A percentile compares a stretch with the other conserved stretches of the same genome.
These are phyloP conservation scores for Bipolaris cookei DNA, from an alignment of 2,329 filamentous ascomycete species.

Conservation along the genomic window DNA sequence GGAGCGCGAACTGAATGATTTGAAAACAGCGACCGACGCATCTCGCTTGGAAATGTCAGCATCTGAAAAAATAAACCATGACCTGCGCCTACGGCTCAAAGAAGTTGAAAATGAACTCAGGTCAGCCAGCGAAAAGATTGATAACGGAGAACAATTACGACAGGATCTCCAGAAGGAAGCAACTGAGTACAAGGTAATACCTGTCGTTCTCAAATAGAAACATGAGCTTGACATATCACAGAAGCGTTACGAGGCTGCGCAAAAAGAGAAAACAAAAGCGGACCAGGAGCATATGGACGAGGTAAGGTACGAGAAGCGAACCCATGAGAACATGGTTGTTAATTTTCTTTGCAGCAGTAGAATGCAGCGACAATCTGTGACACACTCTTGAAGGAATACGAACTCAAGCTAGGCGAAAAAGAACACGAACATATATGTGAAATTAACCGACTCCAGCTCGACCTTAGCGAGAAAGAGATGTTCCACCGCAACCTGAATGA, in stretches of 20 bases:
- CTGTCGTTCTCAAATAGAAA: not conserved
- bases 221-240: slow-evolving; percentile 1
- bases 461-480: slow-evolving; percentile 23
- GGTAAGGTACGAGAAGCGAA: slow-evolving; percentile 11
- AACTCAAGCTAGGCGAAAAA: slow-evolving; percentile 16
- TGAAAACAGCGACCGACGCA: slow-evolving; percentile 9
- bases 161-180: slow-evolving; percentile 13
- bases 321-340: not conserved
- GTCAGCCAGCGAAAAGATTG: slow-evolving; percentile 2
- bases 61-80: slow-evolving; percentile 14
- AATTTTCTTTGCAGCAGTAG: slow-evolving; percentile 1
- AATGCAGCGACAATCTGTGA: slow-evolving; percentile 2
- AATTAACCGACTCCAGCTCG: slow-evolving; percentile 20
- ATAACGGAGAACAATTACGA: slow-evolving; percentile 12
- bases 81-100: slow-evolving; percentile 22
- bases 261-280: not conserved
- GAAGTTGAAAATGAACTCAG: slow-evolving; percentile 18
- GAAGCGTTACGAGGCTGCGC: not conserved
- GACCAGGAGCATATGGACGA: slow-evolving; percentile 2
- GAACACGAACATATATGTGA: slow-evolving; percentile 21
- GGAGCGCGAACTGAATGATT: slow-evolving; percentile 21
- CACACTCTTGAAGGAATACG: slow-evolving; percentile 13
- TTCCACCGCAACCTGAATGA: slow-evolving; percentile 2
- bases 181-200: slow-evolving; percentile 8
- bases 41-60: slow-evolving; percentile 1